Evolutionary conservation across 306 rosid species (phyloP), one percentile per base, ranked within the genome.

Genomic region (Vigna reflexopilosa): DNA sequence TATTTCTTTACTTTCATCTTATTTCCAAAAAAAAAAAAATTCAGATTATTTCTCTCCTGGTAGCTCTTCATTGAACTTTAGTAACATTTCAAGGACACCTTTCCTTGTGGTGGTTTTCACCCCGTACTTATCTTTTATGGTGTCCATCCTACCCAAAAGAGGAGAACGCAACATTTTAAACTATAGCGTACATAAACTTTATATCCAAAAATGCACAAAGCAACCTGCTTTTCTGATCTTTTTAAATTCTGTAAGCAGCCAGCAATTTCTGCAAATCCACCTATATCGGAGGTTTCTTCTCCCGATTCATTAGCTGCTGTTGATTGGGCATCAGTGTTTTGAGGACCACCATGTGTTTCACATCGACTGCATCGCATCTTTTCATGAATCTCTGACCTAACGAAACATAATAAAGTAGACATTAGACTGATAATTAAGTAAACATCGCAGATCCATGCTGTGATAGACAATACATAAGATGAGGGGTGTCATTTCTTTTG

Each of bases 301-400:
- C 76, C 85, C 34, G 83, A 72, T 81, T 83, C 88, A 66, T 87
- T 52, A 68, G 70, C 55, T 61, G 30, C 16, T 14, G 79, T 62
- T 22, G 83, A 72, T 63, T 73, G 83, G 71, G 69, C 84, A 19
- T 78, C 82, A 54, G 59, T 56, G 59, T 52, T 88, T 77, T 73
- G 78, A 54, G 81, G 79, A 67, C 52, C 76, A 63, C 84, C 87
- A 58, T 34, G 65, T 78, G 77, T 82, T 86, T 82, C 93, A 86
- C 98, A 94, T 78, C 98, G 93, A 77, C 70, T 68, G 82, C 98
- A 94, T 62, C 71, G 89, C 92, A 94, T 89, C 59, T 88, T 89
- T 83, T 90, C 95, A 85, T 94, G 98, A 78, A 94, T 93, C 75
- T 90, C 98, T 72, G 98, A 94, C 86, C 98, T 94, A 75, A 55